A percentile compares a stretch with the other conserved stretches of the same genome.
These are phyloP conservation scores for Saccharata proteae DNA, from an alignment of 2,329 filamentous ascomycete genomes.

Conservation along the genomic window DNA sequence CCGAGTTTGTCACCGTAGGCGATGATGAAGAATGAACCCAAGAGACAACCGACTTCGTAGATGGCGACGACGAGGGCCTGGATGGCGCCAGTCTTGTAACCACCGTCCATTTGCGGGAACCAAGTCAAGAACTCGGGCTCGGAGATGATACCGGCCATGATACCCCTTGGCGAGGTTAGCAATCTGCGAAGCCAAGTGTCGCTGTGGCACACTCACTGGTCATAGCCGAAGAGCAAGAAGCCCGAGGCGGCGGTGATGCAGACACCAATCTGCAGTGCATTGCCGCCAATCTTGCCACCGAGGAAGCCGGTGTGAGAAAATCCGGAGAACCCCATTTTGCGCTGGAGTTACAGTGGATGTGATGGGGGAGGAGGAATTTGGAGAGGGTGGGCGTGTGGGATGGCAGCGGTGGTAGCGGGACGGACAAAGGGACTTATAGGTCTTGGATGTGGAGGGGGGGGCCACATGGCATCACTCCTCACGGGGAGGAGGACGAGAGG, in stretches of 20 bases:
- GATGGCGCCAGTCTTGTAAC: conserved; percentile 22
- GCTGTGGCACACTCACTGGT: conserved; percentile 18
- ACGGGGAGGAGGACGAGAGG: too few species aligned
- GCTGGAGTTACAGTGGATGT: too few species aligned
- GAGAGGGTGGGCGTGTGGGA: too few species aligned
- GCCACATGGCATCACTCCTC: too few species aligned
- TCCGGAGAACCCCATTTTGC: conserved; percentile 8
- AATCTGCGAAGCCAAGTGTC: background rate
- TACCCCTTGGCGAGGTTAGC: conserved; percentile 13
- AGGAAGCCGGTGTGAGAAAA: conserved; percentile 7
- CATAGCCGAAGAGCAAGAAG: conserved; percentile 38
- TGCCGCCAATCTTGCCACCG: conserved; percentile 11
- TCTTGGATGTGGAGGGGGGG: too few species aligned
- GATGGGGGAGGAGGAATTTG: too few species aligned
- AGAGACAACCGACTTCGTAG: conserved; percentile 38
- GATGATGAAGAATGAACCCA: conserved; percentile 28
- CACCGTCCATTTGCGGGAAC: conserved; percentile 25
- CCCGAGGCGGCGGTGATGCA: conserved; percentile 34
- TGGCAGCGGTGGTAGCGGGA: too few species aligned
- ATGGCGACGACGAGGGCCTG: conserved; percentile 38
- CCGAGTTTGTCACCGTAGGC: conserved; percentile 28
- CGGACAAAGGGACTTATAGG: too few species aligned
- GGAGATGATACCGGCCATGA: conserved; percentile 31
- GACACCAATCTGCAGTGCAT: conserved; percentile 19
- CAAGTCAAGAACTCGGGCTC: conserved; percentile 20